A percentile compares a stretch with the other conserved stretches of the same genome.
phyloP scores from a whole-genome alignment of 768 basidiomycete genomes.

The Tulasnella sp. region DNA sequence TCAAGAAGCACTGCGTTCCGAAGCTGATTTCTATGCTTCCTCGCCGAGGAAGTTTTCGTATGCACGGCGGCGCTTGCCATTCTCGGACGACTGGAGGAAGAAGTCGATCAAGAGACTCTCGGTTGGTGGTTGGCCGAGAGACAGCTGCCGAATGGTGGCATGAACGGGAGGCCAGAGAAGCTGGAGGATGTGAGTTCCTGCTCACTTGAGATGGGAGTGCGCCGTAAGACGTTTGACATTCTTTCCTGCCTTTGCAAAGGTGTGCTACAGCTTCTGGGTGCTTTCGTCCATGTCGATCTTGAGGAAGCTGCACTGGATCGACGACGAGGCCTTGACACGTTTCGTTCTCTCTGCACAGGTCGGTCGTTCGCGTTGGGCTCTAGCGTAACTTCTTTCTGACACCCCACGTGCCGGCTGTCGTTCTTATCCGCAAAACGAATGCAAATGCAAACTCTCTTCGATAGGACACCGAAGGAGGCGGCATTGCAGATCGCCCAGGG shows the following conservation, averaged over 20 bases:
- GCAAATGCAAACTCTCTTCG: neutral
- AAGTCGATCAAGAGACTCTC: slow-evolving; percentile 64
- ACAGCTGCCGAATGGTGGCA: slow-evolving; percentile 83
- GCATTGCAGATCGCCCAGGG: slow-evolving; percentile 87
- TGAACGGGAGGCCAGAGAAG: slow-evolving; percentile 97
- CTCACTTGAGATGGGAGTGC: neutral
- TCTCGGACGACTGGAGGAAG: slow-evolving; percentile 62
- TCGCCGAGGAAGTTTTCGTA: slow-evolving; percentile 89
- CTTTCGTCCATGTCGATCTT: slow-evolving; percentile 81
- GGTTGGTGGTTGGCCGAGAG: slow-evolving; percentile 92
- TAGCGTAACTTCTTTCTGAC: neutral
- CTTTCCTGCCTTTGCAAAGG: slow-evolving; percentile 34
- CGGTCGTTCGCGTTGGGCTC: slow-evolving; percentile 15
- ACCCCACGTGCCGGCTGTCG: too few relatives aligned
- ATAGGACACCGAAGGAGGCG: slow-evolving; percentile 82
- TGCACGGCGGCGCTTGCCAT: slow-evolving; percentile 83
- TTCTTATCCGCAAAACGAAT: neutral
- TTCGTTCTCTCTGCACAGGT: slow-evolving; percentile 90
- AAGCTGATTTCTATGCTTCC: too few relatives aligned
- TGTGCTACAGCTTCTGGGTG: slow-evolving; percentile 98
- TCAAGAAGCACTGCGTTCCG: too few relatives aligned
- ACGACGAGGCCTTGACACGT: slow-evolving; percentile 55
- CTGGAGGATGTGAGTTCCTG: slow-evolving; percentile 72
- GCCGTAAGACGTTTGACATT: neutral
- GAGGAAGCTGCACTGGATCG: slow-evolving; percentile 76